Evolutionary conservation across 2,329 filamentous ascomycete species (phyloP).

Genomic region (Rhytidhysteron rufulum): DNA sequence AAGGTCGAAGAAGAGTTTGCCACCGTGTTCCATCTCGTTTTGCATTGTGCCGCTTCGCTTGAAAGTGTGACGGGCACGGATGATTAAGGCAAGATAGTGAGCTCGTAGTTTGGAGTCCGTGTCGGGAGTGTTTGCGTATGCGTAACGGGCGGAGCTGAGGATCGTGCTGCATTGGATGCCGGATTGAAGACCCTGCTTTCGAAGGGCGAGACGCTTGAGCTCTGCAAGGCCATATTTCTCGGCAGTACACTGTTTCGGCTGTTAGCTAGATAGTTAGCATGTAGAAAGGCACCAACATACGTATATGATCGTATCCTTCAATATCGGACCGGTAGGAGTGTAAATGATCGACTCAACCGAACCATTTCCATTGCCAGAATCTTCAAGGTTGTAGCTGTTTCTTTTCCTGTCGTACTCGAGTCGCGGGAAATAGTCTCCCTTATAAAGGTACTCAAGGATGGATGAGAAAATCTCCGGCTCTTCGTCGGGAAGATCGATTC

Average conservation of each 20-base stretch:
- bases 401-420: slow-evolving; percentile 77
- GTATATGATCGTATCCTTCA: slow-evolving; percentile 89
- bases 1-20: slow-evolving; percentile 86
- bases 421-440: slow-evolving; percentile 86
- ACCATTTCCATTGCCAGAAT: slow-evolving; percentile 40
- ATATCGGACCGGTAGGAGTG: slow-evolving; percentile 59
- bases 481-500: slow-evolving; percentile 77
- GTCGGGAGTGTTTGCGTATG: slow-evolving; percentile 84
- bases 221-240: slow-evolving; percentile 80
- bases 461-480: slow-evolving; percentile 88
- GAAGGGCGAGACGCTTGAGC: slow-evolving; percentile 76
- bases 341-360: slow-evolving; percentile 53
- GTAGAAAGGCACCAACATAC: slow-evolving; percentile 27
- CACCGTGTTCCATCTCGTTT: slow-evolving; percentile 85
- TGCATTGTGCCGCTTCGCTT: slow-evolving; percentile 95
- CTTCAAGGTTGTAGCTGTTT: slow-evolving; percentile 79
- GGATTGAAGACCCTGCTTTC: slow-evolving; percentile 85
- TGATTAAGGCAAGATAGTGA: slow-evolving; percentile 89
- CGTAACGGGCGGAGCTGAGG: slow-evolving; percentile 79
- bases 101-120: slow-evolving; percentile 86
- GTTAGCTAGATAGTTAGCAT: slow-evolving; percentile 7
- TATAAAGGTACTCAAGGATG: slow-evolving; percentile 87
- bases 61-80: slow-evolving; percentile 81
- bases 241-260: slow-evolving; percentile 60
- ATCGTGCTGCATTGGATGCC: slow-evolving; percentile 84